Conservation (phyloP, 208 protist species). For the Acanthamoeba royreba region DNA sequence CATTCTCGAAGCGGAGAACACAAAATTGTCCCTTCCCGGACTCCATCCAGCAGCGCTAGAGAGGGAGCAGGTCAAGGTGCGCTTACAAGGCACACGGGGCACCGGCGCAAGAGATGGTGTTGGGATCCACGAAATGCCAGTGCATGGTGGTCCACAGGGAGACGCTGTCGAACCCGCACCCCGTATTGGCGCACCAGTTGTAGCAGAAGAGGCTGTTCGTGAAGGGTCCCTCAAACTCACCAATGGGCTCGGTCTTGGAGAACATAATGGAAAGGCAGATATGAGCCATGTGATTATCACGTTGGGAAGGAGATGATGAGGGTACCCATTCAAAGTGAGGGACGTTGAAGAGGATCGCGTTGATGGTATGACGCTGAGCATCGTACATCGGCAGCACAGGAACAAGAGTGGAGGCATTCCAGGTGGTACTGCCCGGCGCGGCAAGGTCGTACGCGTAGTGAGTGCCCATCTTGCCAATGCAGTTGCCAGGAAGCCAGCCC, state of each 20-base stretch:
- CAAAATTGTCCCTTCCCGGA: no score
- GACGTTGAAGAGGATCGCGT: not conserved
- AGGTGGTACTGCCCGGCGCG: not conserved
- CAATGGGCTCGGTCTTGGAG: not conserved
- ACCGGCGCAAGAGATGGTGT: not conserved
- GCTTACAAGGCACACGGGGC: not conserved
- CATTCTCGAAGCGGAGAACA: no score
- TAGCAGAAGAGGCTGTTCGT: not conserved
- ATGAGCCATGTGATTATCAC: not conserved
- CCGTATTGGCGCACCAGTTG: not conserved
- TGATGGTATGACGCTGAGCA: not conserved
- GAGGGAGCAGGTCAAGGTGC: no score
- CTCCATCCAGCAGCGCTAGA: no score
- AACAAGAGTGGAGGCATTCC: not conserved
- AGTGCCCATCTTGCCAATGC: not conserved
- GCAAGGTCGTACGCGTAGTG: not conserved
- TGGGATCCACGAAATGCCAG: not conserved
- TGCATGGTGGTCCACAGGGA: not conserved
- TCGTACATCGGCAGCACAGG: conserved; percentile 7
- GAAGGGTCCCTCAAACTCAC: not conserved
- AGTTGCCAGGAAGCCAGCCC: not conserved
- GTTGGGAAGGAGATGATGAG: not conserved
- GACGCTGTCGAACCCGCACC: not conserved
- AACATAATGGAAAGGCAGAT: not conserved
- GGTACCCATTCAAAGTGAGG: not conserved